These are phyloP conservation scores for Wickerhamomyces strasburgensis DNA, from an alignment of 805 yeast species.

Conservation along the genomic window DNA sequence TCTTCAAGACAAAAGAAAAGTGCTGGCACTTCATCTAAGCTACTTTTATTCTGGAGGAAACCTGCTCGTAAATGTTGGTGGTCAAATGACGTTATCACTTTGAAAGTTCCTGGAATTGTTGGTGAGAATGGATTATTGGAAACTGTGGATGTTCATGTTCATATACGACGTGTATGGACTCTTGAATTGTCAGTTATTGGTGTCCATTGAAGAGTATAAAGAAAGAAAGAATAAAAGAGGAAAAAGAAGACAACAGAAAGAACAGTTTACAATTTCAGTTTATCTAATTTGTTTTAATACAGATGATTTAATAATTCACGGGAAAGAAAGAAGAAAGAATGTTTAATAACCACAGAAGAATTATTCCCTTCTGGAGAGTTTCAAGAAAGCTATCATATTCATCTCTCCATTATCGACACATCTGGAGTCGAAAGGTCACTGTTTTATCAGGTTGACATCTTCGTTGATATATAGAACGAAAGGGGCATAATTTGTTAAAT, in stretches of 20 bases:
- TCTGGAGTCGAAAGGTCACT: too few species aligned
- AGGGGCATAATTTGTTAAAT: too few species aligned
- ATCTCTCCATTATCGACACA: too few species aligned
- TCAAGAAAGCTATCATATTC: too few species aligned
- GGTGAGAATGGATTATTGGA: constrained; percentile 27
- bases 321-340: too few species aligned
- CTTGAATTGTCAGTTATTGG: constrained; percentile 88
- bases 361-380: too few species aligned
- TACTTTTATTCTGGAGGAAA: constrained; percentile 90
- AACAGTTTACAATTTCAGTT: too few species aligned
- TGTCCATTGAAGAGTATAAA: constrained; percentile 39
- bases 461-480: too few species aligned
- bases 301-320: too few species aligned
- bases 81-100: constrained; percentile 59
- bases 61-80: constrained; percentile 99
- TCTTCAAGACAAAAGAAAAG: constrained; percentile 34
- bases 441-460: too few species aligned
- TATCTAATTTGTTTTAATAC: too few species aligned
- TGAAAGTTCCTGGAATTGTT: constrained; percentile 29
- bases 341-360: too few species aligned
- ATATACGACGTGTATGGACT: constrained; percentile 95
- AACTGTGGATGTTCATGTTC: constrained; percentile 56
- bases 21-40: constrained; percentile 47
- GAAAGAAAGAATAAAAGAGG: background rate
- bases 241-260: background rate